These are phyloP conservation scores for Cryptococcus floricola DNA, from an alignment of 1,284 basidiomycete genomes.

Conservation along the genomic window DNA sequence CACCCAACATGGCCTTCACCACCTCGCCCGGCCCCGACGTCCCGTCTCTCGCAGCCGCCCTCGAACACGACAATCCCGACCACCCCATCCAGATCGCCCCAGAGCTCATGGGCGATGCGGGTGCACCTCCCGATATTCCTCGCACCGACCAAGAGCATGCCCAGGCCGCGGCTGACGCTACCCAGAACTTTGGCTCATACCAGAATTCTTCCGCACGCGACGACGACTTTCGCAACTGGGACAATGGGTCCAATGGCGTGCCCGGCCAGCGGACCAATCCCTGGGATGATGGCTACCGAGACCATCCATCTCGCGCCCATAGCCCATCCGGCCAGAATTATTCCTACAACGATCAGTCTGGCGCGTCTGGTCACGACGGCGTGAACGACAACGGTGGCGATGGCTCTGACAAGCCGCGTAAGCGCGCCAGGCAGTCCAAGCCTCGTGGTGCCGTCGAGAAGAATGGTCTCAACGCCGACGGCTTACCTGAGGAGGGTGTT, in stretches of 20 bases:
- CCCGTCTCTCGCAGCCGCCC: constrained; percentile 15
- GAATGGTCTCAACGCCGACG: constrained; percentile 6
- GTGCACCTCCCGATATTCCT: constrained; percentile 10
- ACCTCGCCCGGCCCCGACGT: neutral
- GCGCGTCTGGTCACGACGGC: neutral
- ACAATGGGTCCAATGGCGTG: neutral
- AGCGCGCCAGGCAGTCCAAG: constrained; percentile 16
- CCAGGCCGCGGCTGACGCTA: constrained; percentile 3
- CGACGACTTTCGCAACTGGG: constrained; percentile 6
- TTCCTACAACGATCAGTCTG: neutral
- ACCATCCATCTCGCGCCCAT: constrained; percentile 2
- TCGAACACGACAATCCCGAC: constrained; percentile 3
- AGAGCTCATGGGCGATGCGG: constrained; percentile 21
- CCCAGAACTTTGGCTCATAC: constrained; percentile 8
- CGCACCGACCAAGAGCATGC: neutral
- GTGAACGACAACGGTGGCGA: neutral
- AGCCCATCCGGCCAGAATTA: neutral
- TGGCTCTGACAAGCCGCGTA: constrained; percentile 15
- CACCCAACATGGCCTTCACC: constrained; percentile 3
- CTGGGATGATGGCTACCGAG: constrained; percentile 25
- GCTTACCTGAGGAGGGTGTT: constrained; percentile 20
- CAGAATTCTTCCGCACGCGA: constrained; percentile 17
- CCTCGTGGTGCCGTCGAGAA: constrained; percentile 12
- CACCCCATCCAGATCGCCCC: constrained; percentile 19
- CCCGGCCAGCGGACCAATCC: constrained; percentile 7